These are phyloP conservation scores for Sordariomycetes sp. DNA, from an alignment of 2,329 filamentous ascomycete genomes.

Conservation along the genomic window DNA sequence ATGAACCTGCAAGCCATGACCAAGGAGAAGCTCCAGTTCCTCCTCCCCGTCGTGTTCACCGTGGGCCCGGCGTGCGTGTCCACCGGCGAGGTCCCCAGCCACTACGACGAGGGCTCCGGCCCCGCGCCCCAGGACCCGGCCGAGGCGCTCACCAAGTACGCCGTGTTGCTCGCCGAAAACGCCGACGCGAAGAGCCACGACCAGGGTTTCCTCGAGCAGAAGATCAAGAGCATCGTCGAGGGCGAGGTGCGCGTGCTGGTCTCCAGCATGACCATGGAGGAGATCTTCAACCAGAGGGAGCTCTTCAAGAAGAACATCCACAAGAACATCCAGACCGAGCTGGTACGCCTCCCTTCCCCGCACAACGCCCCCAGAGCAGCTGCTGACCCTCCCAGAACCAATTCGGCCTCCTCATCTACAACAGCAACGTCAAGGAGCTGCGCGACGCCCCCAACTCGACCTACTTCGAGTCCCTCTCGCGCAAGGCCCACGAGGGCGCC, in stretches of 20 bases:
- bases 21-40: constrained; percentile 75
- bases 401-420: constrained; percentile 66
- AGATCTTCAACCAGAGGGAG: constrained; percentile 70
- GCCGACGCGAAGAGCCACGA: constrained; percentile 34
- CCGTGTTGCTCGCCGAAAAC: constrained; percentile 66
- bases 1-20: constrained; percentile 85
- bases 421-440: constrained; percentile 74
- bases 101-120: constrained; percentile 8
- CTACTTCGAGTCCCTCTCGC: constrained; percentile 73
- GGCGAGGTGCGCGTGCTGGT: constrained; percentile 78
- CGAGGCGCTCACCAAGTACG: constrained; percentile 69
- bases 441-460: constrained; percentile 72
- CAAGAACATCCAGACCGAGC: constrained; percentile 66
- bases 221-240: constrained; percentile 84
- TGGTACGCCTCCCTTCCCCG: constrained; percentile 21
- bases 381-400: constrained; percentile 33
- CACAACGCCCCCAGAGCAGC: background rate
- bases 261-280: constrained; percentile 85
- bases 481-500: constrained; percentile 78
- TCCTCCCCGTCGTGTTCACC: constrained; percentile 75
- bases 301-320: constrained; percentile 69
- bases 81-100: constrained; percentile 22
- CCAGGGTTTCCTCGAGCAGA: constrained; percentile 62
- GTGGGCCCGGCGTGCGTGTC: constrained; percentile 73
- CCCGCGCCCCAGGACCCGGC: constrained; percentile 36